A percentile compares a stretch with the other conserved stretches of the same genome.
Conservation (phyloP, 768 basidiomycete species). For the Kwoniella pini region DNA sequence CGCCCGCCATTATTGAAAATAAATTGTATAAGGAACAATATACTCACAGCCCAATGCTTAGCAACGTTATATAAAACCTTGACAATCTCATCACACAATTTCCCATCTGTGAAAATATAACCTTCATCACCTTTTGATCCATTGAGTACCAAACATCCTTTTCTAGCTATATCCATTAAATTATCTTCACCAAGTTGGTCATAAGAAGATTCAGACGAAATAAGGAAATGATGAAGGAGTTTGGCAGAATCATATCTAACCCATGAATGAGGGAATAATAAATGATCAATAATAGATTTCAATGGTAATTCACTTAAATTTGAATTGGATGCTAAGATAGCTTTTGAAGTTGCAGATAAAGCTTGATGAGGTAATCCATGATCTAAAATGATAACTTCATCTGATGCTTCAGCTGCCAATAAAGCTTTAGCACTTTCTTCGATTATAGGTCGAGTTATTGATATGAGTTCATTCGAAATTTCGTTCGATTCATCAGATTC, state of each 20-base stretch:
- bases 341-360: conserved; percentile 67
- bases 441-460: conserved; percentile 53
- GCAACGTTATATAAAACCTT: conserved; percentile 93
- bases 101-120: conserved; percentile 57
- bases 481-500: conserved; percentile 60
- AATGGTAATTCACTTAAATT: conserved; percentile 56
- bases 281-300: conserved; percentile 64
- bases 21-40: neutral
- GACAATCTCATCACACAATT: conserved; percentile 65
- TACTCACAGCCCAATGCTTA: conserved; percentile 64
- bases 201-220: conserved; percentile 36
- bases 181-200: conserved; percentile 24
- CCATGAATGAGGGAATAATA: conserved; percentile 92
- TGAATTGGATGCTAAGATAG: conserved; percentile 56
- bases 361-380: conserved; percentile 85
- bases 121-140: conserved; percentile 73
- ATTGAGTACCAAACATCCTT: conserved; percentile 74
- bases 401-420: conserved; percentile 58
- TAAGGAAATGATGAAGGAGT: conserved; percentile 66
- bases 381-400: conserved; percentile 59
- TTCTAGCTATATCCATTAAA: conserved; percentile 70
- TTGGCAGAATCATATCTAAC: conserved; percentile 79
- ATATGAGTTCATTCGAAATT: conserved; percentile 1
- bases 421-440: conserved; percentile 53
- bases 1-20: too few relatives aligned